Evolutionary conservation across 2,329 filamentous ascomycete genomes (phyloP), one percentile per base, ranked within the genome.

Genomic region (Daldinia eschscholtzii): DNA sequence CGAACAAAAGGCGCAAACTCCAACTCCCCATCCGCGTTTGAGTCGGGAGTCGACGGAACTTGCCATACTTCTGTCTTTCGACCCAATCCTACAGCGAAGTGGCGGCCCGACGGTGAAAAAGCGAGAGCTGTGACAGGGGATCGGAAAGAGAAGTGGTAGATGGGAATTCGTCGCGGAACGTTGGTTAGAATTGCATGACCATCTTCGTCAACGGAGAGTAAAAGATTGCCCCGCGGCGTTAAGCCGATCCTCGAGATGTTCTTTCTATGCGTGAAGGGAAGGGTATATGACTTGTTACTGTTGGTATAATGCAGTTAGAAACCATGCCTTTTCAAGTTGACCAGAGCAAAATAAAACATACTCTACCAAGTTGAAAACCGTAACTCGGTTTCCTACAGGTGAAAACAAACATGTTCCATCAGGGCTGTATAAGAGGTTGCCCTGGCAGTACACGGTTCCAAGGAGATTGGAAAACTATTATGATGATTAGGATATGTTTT

Each of bases 361-460:
- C 94, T 98, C 94, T 76, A 98, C 92, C 52, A 99, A 86, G 80
- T 99, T 95, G 81, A 99, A 99, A 60, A 98, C 92, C 1, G 95
- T 93, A 69, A 99, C 94, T 78, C 94, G 87, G 83, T 98, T 99
- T 79, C 96, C 96, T 60, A 99, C 96, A 6, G 96, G 97, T 50
- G 96, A 99, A 77, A 97, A 93, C 73, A 99, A 88, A 83, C 93
- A 95, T 76, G 93, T 96, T 79, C 97, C 97, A 88, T 99, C 95
- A 69, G 94, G 93, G 76, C 93, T 97, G 85, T 97, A 99, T 79
- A 98, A 88, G 77, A 99, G 88, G 81, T 98, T 99, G 82, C 97
- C 96, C 88, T 94, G 93, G 84, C 94, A 93, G 86, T 98, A 99
- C 79, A 99, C 96, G 75, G 96, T 99, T 79, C 96, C 97, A 78